phyloP scores from a whole-genome alignment of 1,139 yeast genomes.

The Candida labiduridarum region DNA sequence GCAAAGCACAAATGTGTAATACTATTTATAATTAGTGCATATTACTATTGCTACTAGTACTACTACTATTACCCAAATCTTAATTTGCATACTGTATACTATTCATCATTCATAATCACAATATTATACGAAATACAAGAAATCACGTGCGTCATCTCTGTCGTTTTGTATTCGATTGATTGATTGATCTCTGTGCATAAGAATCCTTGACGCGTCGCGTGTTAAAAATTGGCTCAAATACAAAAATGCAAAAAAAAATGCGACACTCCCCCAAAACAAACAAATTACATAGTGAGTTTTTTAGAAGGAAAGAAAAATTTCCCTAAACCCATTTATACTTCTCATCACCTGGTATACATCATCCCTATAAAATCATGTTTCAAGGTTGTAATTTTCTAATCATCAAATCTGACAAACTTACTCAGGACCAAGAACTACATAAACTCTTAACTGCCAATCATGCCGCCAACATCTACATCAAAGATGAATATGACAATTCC shows the following conservation, averaged over 20 bases:
- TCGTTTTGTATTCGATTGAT: not conserved
- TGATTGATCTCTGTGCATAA: not conserved
- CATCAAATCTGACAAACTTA: constrained; percentile 34
- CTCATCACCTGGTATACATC: not conserved
- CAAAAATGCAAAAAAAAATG: not conserved
- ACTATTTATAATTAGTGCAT: too few species aligned
- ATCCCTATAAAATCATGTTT: constrained; percentile 26
- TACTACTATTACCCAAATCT: not conserved
- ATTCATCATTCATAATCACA: not conserved
- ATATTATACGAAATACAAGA: not conserved
- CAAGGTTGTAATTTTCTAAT: constrained; percentile 43
- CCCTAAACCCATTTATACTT: not conserved
- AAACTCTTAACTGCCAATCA: constrained; percentile 23
- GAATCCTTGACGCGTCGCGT: constrained; percentile 2
- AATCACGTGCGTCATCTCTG: not conserved
- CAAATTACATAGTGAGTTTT: too few species aligned
- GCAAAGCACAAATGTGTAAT: not conserved
- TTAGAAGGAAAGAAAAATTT: too few species aligned
- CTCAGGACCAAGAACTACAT: constrained; percentile 21
- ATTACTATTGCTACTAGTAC: not conserved
- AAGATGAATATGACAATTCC: constrained; percentile 26
- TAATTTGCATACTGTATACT: not conserved
- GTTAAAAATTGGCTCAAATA: not conserved
- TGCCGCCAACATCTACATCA: constrained; percentile 27
- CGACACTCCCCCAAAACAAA: not conserved